Percentiles rank a stretch among this genome's conserved stretches.
These are phyloP conservation scores for Fusarium coffeatum DNA, from an alignment of 2,329 filamentous ascomycete species.

Conservation along the genomic window DNA sequence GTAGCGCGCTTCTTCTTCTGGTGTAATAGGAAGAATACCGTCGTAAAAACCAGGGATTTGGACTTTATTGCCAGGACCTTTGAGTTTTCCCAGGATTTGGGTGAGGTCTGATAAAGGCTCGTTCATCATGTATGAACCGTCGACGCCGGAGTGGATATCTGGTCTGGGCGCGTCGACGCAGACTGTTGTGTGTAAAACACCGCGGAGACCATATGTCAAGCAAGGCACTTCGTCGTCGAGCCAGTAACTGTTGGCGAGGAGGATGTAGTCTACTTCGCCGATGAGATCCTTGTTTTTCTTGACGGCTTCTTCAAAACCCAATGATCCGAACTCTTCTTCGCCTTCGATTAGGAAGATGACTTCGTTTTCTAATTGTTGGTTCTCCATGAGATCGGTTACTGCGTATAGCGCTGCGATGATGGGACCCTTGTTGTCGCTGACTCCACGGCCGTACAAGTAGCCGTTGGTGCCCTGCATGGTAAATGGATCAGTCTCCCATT, in stretches of 20 bases:
- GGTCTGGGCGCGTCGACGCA: conserved; percentile 87
- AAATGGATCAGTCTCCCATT: conserved; percentile 91
- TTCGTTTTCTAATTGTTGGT: conserved; percentile 86
- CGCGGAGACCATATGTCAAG: conserved; percentile 91
- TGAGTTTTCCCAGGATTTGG: conserved; percentile 82
- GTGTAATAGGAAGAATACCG: conserved; percentile 78
- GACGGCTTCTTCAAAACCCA: conserved; percentile 88
- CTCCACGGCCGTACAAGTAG: conserved; percentile 94
- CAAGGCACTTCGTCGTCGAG: conserved; percentile 95
- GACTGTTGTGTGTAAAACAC: conserved; percentile 92
- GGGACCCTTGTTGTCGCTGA: conserved; percentile 97
- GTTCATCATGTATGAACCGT: conserved; percentile 88
- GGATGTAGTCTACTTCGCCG: conserved; percentile 91
- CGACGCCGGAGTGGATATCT: conserved; percentile 96
- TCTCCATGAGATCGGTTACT: conserved; percentile 86
- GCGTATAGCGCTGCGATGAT: conserved; percentile 95
- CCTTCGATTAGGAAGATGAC: conserved; percentile 96
- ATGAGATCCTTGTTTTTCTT: conserved; percentile 84
- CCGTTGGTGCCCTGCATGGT: conserved; percentile 89
- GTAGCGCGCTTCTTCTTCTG: conserved; percentile 82
- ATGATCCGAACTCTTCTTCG: conserved; percentile 93
- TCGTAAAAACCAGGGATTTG: conserved; percentile 92
- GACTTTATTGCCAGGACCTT: conserved; percentile 82
- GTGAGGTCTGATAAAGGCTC: conserved; percentile 94
- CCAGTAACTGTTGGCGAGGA: conserved; percentile 99